Evolutionary conservation across 2,329 filamentous ascomycete genomes (phyloP).

Genomic region (Mycosphaerelloides madeirae): DNA sequence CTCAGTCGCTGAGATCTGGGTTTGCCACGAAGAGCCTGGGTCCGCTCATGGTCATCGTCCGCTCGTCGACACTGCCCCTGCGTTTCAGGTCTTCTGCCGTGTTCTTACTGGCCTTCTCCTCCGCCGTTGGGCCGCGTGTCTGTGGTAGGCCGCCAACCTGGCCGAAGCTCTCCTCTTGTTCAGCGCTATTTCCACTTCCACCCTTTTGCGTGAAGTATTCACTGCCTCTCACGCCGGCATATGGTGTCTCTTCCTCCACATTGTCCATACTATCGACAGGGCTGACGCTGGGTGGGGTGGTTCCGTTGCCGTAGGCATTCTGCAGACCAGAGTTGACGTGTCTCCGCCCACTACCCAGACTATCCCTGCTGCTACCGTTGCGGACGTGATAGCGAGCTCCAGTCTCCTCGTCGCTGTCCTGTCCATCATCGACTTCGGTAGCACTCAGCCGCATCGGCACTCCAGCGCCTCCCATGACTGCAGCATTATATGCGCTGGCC

Average conservation of each 20-base stretch:
- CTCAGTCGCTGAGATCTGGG: constrained; percentile 59
- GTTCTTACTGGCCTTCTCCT: constrained; percentile 50
- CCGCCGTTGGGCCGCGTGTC: constrained; percentile 34
- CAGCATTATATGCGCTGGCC: constrained; percentile 72
- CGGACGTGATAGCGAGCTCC: constrained; percentile 57
- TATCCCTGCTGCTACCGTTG: constrained; percentile 70
- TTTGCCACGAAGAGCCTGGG: constrained; percentile 80
- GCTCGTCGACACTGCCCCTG: constrained; percentile 77
- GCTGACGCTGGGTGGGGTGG: constrained; percentile 48
- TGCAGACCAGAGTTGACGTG: constrained; percentile 12
- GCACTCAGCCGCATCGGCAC: constrained; percentile 89
- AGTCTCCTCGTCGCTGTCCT: constrained; percentile 68
- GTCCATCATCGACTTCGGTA: constrained; percentile 84
- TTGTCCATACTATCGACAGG: constrained; percentile 39
- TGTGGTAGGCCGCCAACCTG: constrained; percentile 48
- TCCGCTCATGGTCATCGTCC: constrained; percentile 65
- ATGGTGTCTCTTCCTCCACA: constrained; percentile 43
- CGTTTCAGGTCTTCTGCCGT: constrained; percentile 68
- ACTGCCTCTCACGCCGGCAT: constrained; percentile 34
- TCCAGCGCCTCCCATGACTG: constrained; percentile 69
- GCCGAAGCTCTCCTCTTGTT: constrained; percentile 53
- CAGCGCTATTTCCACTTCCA: constrained; percentile 40
- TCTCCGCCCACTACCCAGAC: constrained; percentile 42
- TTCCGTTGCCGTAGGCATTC: constrained; percentile 45
- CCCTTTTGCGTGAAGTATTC: constrained; percentile 43